Evolutionary conservation across 805 yeast species (phyloP).

Genomic region (Yarrowia sp.): DNA sequence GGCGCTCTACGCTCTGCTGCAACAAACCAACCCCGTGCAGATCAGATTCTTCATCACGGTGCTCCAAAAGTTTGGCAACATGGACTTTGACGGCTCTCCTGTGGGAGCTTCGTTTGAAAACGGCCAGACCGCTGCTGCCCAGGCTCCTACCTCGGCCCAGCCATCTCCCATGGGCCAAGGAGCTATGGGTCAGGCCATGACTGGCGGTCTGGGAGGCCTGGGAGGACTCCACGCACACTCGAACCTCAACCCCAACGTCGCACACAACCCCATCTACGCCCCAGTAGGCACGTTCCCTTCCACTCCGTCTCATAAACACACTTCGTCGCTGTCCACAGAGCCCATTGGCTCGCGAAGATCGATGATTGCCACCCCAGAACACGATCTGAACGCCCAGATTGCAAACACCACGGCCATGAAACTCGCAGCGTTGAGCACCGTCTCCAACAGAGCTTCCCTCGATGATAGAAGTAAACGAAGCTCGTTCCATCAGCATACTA

Average conservation of each 20-base stretch:
- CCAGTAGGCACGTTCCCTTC: constrained; percentile 34
- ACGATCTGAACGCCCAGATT: constrained; percentile 47
- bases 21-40: constrained; percentile 50
- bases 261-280: constrained; percentile 27
- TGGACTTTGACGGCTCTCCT: constrained; percentile 41
- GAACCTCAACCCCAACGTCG: constrained; percentile 25
- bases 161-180: constrained; percentile 37
- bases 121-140: neutral
- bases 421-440: constrained; percentile 71
- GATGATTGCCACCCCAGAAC: constrained; percentile 34
- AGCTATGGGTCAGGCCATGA: constrained; percentile 29
- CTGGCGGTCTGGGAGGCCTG: constrained; percentile 21
- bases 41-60: constrained; percentile 49
- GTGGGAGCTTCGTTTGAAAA: constrained; percentile 18
- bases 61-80: constrained; percentile 47
- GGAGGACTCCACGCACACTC: constrained; percentile 7
- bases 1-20: constrained; percentile 50
- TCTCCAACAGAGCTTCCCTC: constrained; percentile 47
- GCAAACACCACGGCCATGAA: constrained; percentile 55
- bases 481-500: constrained; percentile 28
- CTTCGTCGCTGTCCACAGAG: constrained; percentile 32
- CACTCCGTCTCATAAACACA: constrained; percentile 28
- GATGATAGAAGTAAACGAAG: constrained; percentile 24
- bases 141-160: constrained; percentile 9
- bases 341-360: constrained; percentile 30